Conservation (phyloP, 1,284 basidiomycete species). For the Sanghuangporus sanghuang region DNA sequence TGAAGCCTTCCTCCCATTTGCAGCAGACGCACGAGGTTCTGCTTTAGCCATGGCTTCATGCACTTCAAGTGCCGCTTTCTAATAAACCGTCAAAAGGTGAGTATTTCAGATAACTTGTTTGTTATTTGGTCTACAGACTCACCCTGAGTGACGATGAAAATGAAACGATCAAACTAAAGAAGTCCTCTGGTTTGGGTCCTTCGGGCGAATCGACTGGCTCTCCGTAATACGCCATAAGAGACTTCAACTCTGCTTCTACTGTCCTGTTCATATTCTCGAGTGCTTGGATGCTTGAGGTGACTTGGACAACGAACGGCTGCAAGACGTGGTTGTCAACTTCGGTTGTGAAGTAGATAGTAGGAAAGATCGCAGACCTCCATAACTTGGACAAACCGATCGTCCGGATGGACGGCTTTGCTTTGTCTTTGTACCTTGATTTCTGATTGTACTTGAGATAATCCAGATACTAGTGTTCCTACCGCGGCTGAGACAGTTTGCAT, state of each 20-base stretch:
- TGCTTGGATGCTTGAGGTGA: constrained; percentile 50
- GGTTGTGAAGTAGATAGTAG: not conserved
- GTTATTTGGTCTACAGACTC: constrained; percentile 17
- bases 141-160: constrained; percentile 75
- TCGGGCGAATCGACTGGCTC: constrained; percentile 51
- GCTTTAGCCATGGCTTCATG: constrained; percentile 45
- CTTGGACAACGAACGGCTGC: constrained; percentile 54
- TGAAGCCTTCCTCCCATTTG: not conserved
- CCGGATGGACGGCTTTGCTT: constrained; percentile 27
- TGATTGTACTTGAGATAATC: constrained; percentile 50
- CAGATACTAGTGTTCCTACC: constrained; percentile 52
- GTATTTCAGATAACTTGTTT: not conserved
- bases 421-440: constrained; percentile 48
- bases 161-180: constrained; percentile 68
- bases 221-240: constrained; percentile 67
- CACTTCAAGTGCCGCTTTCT: constrained; percentile 78
- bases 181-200: constrained; percentile 68
- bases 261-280: constrained; percentile 55
- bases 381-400: constrained; percentile 59
- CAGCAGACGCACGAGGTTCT: constrained; percentile 19
- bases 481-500: constrained; percentile 56
- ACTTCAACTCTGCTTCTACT: constrained; percentile 55
- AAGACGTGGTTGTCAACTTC: not conserved
- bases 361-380: constrained; percentile 50
- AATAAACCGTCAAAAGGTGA: not conserved